Conservation (phyloP, 371 early-diverging fungal genomes). For the Cokeromyces recurvatus region DNA sequence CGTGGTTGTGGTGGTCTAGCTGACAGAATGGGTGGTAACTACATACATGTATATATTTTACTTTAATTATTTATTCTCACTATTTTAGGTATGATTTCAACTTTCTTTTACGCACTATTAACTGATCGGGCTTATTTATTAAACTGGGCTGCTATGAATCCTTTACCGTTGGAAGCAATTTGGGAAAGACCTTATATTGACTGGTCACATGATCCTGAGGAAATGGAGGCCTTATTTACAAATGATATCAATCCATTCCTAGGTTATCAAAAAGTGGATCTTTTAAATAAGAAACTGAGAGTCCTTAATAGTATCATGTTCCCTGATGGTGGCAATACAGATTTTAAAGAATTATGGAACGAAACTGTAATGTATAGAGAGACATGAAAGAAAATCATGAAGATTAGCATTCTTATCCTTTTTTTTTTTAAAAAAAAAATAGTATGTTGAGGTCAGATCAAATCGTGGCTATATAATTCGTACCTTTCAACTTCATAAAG, state of each 20-base stretch:
- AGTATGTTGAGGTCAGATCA: slow-evolving; percentile 39
- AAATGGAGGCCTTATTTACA: slow-evolving; percentile 30
- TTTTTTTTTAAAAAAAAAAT: too few species aligned
- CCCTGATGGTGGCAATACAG: slow-evolving; percentile 36
- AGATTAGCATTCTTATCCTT: too few species aligned
- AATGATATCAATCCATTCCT: slow-evolving; percentile 12
- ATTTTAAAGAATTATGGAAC: slow-evolving; percentile 40
- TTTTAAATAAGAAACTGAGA: slow-evolving; percentile 32
- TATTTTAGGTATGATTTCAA: slow-evolving; percentile 43
- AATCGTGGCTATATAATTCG: slow-evolving; percentile 46
- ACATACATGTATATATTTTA: too few species aligned
- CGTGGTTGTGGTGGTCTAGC: slow-evolving; percentile 49
- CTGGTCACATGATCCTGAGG: slow-evolving; percentile 36
- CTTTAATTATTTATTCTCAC: too few species aligned
- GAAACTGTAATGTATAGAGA: slow-evolving; percentile 41
- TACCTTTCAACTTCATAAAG: slow-evolving; percentile 31
- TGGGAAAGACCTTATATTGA: slow-evolving; percentile 43
- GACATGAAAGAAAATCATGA: too few species aligned
- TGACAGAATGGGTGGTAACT: slow-evolving; percentile 45
- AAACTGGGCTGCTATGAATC: slow-evolving; percentile 35
- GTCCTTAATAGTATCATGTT: slow-evolving; percentile 21
- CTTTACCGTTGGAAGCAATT: slow-evolving; percentile 32
- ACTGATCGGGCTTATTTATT: slow-evolving; percentile 38
- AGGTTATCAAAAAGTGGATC: slow-evolving; percentile 30
- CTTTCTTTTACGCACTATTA: slow-evolving; percentile 43